These are phyloP conservation scores for Fomitopsis schrenkii DNA, from an alignment of 1,284 basidiomycete species.

Conservation along the genomic window DNA sequence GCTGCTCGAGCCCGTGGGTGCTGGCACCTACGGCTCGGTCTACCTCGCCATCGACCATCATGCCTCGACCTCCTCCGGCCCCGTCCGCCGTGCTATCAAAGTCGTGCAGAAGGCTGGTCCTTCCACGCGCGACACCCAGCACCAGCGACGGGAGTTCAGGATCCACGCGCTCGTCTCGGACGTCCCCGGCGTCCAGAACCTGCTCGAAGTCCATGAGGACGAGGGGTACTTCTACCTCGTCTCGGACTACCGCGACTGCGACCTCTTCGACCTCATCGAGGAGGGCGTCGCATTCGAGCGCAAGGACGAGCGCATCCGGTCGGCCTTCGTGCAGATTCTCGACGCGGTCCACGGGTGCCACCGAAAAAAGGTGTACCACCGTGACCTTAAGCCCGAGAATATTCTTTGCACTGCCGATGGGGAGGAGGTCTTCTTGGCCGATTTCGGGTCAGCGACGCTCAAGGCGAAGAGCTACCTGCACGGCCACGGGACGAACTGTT, in stretches of 20 bases:
- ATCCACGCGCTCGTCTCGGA: slow-evolving; percentile 54
- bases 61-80: slow-evolving; percentile 4
- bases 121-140: slow-evolving; percentile 2
- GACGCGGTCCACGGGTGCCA: slow-evolving; percentile 64
- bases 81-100: slow-evolving; percentile 20
- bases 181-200: slow-evolving; percentile 54
- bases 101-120: slow-evolving; percentile 18
- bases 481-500: slow-evolving; percentile 48
- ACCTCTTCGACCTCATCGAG: slow-evolving; percentile 62
- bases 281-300: slow-evolving; percentile 42
- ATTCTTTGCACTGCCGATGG: slow-evolving; percentile 50
- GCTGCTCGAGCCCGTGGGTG: slow-evolving; percentile 19
- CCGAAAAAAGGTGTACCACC: slow-evolving; percentile 55
- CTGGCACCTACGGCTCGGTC: slow-evolving; percentile 29
- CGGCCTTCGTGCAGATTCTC: slow-evolving; percentile 55
- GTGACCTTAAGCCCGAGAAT: slow-evolving; percentile 78
- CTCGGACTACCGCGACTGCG: slow-evolving; percentile 60
- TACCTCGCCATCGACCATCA: slow-evolving; percentile 26
- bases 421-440: slow-evolving; percentile 49
- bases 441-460: slow-evolving; percentile 69
- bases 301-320: slow-evolving; percentile 45
- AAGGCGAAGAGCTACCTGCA: slow-evolving; percentile 43
- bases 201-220: slow-evolving; percentile 48
- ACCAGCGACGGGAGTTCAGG: slow-evolving; percentile 20
- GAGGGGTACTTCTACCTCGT: slow-evolving; percentile 54